phyloP scores from a whole-genome alignment of 345 rosid genomes.

The Kernera saxatilis region DNA sequence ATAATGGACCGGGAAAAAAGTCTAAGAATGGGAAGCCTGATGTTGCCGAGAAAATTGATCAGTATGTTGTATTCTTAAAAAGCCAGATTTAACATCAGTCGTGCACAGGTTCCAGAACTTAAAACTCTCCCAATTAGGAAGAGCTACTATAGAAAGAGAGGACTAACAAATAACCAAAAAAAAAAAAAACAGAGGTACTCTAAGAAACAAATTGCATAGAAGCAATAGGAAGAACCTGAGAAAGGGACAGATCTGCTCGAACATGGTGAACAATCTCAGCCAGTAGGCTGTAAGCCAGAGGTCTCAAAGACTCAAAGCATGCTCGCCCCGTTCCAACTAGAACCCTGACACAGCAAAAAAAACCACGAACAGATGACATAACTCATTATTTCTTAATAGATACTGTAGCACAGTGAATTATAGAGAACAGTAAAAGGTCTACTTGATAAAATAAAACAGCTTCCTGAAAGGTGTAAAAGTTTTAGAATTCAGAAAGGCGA shows the following conservation, averaged over 20 bases:
- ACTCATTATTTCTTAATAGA: neutral
- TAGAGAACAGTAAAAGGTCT: neutral
- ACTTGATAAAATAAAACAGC: slow-evolving; percentile 10
- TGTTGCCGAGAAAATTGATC: slow-evolving; percentile 9
- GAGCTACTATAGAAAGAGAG: neutral
- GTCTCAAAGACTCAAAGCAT: slow-evolving; percentile 92
- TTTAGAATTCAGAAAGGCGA: neutral
- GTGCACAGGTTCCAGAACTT: neutral
- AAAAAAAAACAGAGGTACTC: neutral
- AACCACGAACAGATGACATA: neutral
- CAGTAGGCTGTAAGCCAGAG: slow-evolving; percentile 92
- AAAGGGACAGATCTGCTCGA: slow-evolving; percentile 73
- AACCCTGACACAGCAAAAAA: slow-evolving; percentile 57
- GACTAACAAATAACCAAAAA: neutral
- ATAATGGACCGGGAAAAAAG: neutral
- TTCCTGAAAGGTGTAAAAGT: neutral
- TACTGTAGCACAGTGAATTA: neutral
- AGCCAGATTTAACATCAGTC: no score
- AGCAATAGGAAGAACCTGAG: slow-evolving; percentile 51
- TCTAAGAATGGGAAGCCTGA: neutral
- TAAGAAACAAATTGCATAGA: slow-evolving; percentile 5
- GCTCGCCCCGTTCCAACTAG: slow-evolving; percentile 96
- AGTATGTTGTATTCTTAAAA: neutral
- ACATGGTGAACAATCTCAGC: slow-evolving; percentile 99
- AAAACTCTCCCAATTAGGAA: neutral